These are phyloP conservation scores for Peronospora farinosa DNA, from an alignment of 352 stramenopile species.

Conservation along the genomic window DNA sequence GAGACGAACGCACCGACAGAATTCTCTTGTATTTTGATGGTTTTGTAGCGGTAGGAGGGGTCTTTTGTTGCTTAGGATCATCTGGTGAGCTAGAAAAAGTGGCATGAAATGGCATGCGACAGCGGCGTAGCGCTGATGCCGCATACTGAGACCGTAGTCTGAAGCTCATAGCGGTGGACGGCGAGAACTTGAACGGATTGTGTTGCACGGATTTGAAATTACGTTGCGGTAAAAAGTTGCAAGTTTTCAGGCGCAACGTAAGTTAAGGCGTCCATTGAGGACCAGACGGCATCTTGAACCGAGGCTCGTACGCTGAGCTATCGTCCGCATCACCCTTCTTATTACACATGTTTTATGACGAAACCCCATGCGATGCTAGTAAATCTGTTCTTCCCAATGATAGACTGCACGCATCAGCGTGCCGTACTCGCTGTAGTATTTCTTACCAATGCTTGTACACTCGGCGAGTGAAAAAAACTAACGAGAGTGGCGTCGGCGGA, in stretches of 20 bases:
- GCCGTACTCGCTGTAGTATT: no score
- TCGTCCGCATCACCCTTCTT: no score
- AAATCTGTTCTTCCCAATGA: no score
- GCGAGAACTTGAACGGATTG: not conserved
- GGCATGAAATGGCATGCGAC: constrained; percentile 4
- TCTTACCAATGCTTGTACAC: no score
- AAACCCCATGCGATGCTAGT: no score
- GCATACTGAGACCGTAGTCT: constrained; percentile 18
- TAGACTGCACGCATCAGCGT: no score
- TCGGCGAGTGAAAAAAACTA: no score
- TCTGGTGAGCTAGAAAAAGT: constrained; percentile 10
- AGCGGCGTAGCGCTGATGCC: constrained; percentile 15
- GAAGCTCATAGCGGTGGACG: not conserved
- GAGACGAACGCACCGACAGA: constrained; percentile 32
- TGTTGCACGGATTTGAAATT: constrained; percentile 12
- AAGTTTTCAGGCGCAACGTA: not conserved
- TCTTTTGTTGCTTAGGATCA: not conserved
- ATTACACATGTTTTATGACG: no score
- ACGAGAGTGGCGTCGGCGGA: no score
- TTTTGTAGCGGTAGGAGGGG: not conserved
- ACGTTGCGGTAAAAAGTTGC: no score
- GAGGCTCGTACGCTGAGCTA: no score
- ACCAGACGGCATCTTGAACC: no score
- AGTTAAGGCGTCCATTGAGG: constrained; percentile 31
- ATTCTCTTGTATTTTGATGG: constrained; percentile 28